phyloP scores from a whole-genome alignment of 192 early-diverging fungal species.

The Backusella mclennaniae region DNA sequence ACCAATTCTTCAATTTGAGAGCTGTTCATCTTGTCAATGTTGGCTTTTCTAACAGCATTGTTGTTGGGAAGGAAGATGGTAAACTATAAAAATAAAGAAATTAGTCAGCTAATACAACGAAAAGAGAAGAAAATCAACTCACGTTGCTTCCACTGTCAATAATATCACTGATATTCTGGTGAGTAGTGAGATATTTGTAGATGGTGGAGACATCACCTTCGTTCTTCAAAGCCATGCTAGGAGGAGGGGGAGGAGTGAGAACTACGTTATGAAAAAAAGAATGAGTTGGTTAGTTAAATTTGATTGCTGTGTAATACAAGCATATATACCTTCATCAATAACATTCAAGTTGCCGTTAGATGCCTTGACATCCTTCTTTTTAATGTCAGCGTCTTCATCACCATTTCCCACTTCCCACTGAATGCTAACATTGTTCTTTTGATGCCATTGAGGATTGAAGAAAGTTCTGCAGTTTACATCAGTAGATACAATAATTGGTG shows the following conservation, averaged over 20 bases:
- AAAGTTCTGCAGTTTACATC: background rate
- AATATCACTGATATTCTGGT: background rate
- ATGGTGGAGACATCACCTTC: background rate
- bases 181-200: background rate
- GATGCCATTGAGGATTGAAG: background rate
- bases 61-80: conserved; percentile 21
- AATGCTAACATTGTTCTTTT: background rate
- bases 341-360: conserved; percentile 18
- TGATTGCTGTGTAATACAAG: background rate
- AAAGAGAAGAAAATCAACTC: background rate
- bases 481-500: background rate
- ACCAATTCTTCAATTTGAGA: conserved; percentile 4
- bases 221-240: background rate
- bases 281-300: background rate
- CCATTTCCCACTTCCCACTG: conserved; percentile 18
- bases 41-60: conserved; percentile 2
- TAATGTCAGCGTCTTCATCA: background rate
- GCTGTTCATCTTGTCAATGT: background rate
- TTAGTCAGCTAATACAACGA: background rate
- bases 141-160: background rate
- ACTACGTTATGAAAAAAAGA: background rate
- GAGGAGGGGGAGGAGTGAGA: background rate
- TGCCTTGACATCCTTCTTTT: conserved; percentile 11
- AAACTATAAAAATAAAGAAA: conserved; percentile 3
- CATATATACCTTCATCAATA: conserved; percentile 13